Percentiles rank a stretch among this genome's conserved stretches.
Evolutionary conservation across 768 basidiomycete genomes (phyloP).

Genomic region (Collybiopsis confluens): DNA sequence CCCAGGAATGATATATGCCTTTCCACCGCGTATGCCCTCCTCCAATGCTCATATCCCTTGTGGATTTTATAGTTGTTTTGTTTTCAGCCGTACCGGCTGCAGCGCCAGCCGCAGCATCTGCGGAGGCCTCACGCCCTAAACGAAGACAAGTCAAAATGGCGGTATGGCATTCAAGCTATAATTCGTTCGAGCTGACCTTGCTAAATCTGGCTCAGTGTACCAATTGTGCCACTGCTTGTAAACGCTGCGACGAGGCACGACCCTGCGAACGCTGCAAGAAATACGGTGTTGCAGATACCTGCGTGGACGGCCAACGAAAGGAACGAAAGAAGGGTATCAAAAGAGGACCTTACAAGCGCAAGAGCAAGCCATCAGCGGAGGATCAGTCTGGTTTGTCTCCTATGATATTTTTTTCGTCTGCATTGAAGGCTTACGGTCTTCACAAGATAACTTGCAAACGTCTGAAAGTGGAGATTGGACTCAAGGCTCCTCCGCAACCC

Average conservation of each 20-base stretch:
- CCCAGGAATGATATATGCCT: slow-evolving; percentile 39
- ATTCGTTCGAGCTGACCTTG: not conserved
- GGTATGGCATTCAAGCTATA: slow-evolving; percentile 24
- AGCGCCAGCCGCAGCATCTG: slow-evolving; percentile 14
- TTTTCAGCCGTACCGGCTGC: slow-evolving; percentile 5
- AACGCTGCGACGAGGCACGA: slow-evolving; percentile 83
- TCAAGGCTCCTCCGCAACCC: slow-evolving; percentile 13
- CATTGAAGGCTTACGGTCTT: not conserved
- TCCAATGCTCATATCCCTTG: slow-evolving; percentile 1
- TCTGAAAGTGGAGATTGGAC: slow-evolving; percentile 8
- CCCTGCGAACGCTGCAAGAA: slow-evolving; percentile 90
- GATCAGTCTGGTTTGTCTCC: slow-evolving; percentile 7
- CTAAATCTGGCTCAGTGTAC: slow-evolving; percentile 47
- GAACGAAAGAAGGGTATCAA: slow-evolving; percentile 90
- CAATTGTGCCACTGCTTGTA: slow-evolving; percentile 84
- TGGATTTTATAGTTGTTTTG: not conserved
- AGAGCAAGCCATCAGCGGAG: slow-evolving; percentile 28
- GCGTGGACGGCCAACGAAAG: slow-evolving; percentile 88
- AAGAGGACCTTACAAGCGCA: slow-evolving; percentile 80
- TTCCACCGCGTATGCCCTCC: slow-evolving; percentile 31
- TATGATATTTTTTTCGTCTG: not conserved
- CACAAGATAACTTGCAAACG: slow-evolving; percentile 1
- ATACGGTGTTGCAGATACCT: slow-evolving; percentile 75
- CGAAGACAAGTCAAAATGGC: slow-evolving; percentile 90
- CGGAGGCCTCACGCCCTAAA: slow-evolving; percentile 48